A percentile compares a stretch with the other conserved stretches of the same genome.
Conservation (phyloP, 345 rosid genomes). For the Populus euphratica region DNA sequence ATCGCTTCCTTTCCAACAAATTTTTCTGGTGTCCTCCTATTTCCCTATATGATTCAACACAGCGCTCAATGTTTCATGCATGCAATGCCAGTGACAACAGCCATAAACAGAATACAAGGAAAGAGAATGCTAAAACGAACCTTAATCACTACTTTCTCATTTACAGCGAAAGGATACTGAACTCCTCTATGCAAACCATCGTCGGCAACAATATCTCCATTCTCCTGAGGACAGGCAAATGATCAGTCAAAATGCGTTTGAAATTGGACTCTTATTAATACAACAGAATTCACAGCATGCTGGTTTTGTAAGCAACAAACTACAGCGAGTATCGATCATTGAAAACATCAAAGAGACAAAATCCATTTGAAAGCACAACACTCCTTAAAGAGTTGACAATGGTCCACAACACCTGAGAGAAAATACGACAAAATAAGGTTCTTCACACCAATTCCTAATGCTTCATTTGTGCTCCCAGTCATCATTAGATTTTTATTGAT, state of each 20-base stretch:
- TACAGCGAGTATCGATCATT: background rate
- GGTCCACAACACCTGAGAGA: background rate
- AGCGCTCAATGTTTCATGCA: conserved; percentile 10
- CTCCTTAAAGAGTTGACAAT: background rate
- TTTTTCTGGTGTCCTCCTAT: conserved; percentile 89
- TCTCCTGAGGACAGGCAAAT: conserved; percentile 47
- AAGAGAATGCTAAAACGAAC: conserved; percentile 30
- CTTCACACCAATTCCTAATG: background rate
- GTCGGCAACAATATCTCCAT: conserved; percentile 61
- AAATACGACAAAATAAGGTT: background rate
- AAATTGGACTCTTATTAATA: background rate
- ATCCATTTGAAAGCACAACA: background rate
- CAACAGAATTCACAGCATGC: background rate
- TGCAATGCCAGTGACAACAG: conserved; percentile 6
- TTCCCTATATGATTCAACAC: conserved; percentile 59
- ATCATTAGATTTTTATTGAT: background rate
- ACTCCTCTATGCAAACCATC: conserved; percentile 67
- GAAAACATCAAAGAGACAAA: background rate
- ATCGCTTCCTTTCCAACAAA: conserved; percentile 97
- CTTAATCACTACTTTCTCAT: conserved; percentile 93
- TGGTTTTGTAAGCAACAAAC: background rate
- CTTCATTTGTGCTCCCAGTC: background rate
- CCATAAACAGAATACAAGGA: background rate
- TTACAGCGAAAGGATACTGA: conserved; percentile 86
- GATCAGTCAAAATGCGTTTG: background rate